These are phyloP conservation scores for Geosmithia flava DNA, from an alignment of 2,329 filamentous ascomycete genomes.

Conservation along the genomic window DNA sequence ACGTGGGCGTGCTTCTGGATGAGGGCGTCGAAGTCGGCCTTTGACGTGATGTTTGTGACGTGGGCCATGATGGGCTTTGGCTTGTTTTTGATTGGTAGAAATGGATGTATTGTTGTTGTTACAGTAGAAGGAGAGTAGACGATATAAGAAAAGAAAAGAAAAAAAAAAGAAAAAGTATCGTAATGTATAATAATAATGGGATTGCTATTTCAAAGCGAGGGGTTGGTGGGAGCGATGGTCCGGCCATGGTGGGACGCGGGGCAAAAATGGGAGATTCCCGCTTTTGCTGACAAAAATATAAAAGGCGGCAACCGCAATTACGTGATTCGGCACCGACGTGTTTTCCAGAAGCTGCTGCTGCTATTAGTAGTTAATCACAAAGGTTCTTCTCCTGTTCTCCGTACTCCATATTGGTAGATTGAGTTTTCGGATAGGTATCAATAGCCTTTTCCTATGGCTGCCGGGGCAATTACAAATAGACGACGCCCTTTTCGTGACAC, in stretches of 20 bases:
- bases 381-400: no score
- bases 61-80: conserved; percentile 12
- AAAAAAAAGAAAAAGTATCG: background rate
- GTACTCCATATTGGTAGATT: no score
- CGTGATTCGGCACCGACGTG: conserved; percentile 1
- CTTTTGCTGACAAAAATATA: conserved; percentile 1
- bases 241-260: background rate
- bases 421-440: no score
- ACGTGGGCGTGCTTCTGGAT: conserved; percentile 35
- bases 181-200: background rate
- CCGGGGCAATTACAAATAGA: background rate
- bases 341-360: no score
- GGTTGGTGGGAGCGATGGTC: background rate
- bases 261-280: background rate
- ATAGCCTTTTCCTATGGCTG: no score
- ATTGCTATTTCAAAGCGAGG: background rate
- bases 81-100: no score
- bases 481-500: no score
- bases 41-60: conserved; percentile 24
- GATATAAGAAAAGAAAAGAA: background rate
- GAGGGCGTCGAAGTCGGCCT: conserved; percentile 35
- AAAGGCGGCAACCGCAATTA: background rate
- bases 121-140: background rate
- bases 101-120: background rate
- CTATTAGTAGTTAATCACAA: no score